Percentiles rank a stretch among this genome's conserved stretches.
phyloP scores from a whole-genome alignment of 2,329 filamentous ascomycete species.

The Aureobasidium sp. region DNA sequence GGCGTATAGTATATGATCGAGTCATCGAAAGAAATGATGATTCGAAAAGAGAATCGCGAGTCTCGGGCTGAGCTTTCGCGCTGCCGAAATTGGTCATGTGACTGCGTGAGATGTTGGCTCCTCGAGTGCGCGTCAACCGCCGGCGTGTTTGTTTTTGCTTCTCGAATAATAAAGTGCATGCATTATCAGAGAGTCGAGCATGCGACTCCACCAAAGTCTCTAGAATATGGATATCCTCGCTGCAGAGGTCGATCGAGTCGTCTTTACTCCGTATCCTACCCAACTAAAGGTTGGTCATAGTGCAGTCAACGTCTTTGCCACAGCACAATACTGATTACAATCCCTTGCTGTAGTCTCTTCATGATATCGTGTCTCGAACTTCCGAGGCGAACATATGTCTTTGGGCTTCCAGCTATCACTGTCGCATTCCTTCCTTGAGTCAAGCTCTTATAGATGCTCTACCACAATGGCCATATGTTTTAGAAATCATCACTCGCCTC shows the following conservation, averaged over 20 bases:
- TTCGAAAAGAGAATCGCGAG: not conserved
- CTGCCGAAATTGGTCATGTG: not conserved
- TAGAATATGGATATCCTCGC: conserved; percentile 26
- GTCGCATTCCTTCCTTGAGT: conserved; percentile 39
- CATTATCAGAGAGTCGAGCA: not conserved
- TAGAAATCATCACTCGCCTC: conserved; percentile 42
- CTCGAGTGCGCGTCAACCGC: not conserved
- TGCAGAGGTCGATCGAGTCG: conserved; percentile 19
- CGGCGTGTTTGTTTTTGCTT: conserved; percentile 5
- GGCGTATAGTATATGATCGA: too few species aligned
- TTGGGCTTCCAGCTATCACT: conserved; percentile 42
- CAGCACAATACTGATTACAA: not conserved
- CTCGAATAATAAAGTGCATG: not conserved
- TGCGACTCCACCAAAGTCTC: not conserved
- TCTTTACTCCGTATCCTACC: conserved; percentile 26
- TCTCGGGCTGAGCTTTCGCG: not conserved
- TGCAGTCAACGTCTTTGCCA: not conserved
- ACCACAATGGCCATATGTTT: conserved; percentile 41
- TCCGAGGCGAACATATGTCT: conserved; percentile 29
- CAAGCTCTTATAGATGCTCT: conserved; percentile 41
- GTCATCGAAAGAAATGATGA: not conserved
- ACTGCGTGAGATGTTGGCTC: not conserved
- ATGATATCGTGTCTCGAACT: conserved; percentile 26
- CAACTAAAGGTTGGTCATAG: conserved; percentile 20
- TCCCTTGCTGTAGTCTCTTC: conserved; percentile 23